Evolutionary conservation across 1,284 basidiomycete genomes (phyloP).

Genomic region (Porogramme epimiltina): DNA sequence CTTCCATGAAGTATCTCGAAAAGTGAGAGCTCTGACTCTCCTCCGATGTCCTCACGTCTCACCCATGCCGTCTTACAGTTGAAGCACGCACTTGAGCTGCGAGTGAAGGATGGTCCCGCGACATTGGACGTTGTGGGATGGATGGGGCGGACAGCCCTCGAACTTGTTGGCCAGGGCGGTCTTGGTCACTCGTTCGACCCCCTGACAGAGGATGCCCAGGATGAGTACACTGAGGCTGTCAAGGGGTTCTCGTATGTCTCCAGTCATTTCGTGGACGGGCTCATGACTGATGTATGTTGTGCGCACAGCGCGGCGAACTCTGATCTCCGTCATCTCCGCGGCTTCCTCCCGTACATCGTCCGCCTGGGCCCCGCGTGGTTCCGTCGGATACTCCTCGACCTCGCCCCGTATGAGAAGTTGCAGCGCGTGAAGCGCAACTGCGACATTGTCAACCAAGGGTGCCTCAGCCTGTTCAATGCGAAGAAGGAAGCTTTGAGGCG

Average conservation of each 20-base stretch:
- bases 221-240: slow-evolving; percentile 29
- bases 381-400: slow-evolving; percentile 15
- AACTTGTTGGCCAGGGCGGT: slow-evolving; percentile 37
- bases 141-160: slow-evolving; percentile 36
- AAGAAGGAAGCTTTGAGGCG: slow-evolving; percentile 24
- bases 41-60: not conserved
- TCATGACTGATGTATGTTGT: slow-evolving; percentile 32
- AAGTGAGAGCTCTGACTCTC: slow-evolving; percentile 11
- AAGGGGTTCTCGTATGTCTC: slow-evolving; percentile 31
- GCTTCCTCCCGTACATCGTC: slow-evolving; percentile 8
- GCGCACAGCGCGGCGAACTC: slow-evolving; percentile 13
- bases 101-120: slow-evolving; percentile 7
- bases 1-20: slow-evolving; percentile 24
- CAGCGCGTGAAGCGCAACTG: slow-evolving; percentile 12
- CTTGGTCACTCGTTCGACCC: slow-evolving; percentile 38
- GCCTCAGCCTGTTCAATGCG: slow-evolving; percentile 16
- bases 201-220: slow-evolving; percentile 21
- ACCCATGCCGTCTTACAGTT: slow-evolving; percentile 10
- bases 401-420: slow-evolving; percentile 18
- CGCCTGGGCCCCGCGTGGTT: slow-evolving; percentile 16
- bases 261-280: slow-evolving; percentile 3
- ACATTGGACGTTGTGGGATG: slow-evolving; percentile 34
- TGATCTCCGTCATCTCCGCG: not conserved
- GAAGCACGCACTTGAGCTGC: slow-evolving; percentile 14
- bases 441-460: slow-evolving; percentile 17